phyloP scores from a whole-genome alignment of 1,139 yeast genomes.

The Scheffersomyces cryptocercus region DNA sequence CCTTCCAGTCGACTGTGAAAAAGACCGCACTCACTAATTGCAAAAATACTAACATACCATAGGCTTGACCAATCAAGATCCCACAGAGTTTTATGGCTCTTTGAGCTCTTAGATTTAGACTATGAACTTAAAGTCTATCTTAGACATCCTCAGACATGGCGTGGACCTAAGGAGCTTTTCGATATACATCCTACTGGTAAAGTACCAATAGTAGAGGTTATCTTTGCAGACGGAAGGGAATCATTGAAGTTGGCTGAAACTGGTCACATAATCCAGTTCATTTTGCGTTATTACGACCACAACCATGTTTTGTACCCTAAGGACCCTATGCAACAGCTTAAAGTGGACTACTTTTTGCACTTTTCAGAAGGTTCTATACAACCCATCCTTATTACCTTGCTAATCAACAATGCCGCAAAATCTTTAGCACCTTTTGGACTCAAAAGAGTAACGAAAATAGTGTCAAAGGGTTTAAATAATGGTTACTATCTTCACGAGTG shows the following conservation, averaged over 20 bases:
- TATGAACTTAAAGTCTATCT: constrained; percentile 53
- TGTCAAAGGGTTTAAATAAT: constrained; percentile 45
- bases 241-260: constrained; percentile 43
- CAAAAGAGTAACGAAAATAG: constrained; percentile 36
- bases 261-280: constrained; percentile 48
- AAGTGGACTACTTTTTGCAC: constrained; percentile 54
- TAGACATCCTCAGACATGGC: constrained; percentile 45
- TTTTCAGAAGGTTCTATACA: constrained; percentile 60
- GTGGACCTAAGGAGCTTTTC: constrained; percentile 47
- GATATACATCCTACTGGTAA: constrained; percentile 60
- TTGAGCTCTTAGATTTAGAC: constrained; percentile 52
- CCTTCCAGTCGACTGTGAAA: neutral
- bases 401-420: constrained; percentile 41
- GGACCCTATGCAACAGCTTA: constrained; percentile 31
- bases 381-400: constrained; percentile 42
- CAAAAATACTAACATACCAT: constrained; percentile 7
- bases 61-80: constrained; percentile 57
- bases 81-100: constrained; percentile 54
- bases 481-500: constrained; percentile 46
- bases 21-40: neutral
- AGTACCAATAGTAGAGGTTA: constrained; percentile 53
- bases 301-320: constrained; percentile 32
- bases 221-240: constrained; percentile 44
- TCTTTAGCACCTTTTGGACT: constrained; percentile 50
- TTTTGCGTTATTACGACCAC: constrained; percentile 43